A percentile compares a stretch with the other conserved stretches of the same genome.
These are phyloP conservation scores for Gnaphalium uliginosum DNA, from an alignment of 129 eudicot genomes.

Conservation along the genomic window DNA sequence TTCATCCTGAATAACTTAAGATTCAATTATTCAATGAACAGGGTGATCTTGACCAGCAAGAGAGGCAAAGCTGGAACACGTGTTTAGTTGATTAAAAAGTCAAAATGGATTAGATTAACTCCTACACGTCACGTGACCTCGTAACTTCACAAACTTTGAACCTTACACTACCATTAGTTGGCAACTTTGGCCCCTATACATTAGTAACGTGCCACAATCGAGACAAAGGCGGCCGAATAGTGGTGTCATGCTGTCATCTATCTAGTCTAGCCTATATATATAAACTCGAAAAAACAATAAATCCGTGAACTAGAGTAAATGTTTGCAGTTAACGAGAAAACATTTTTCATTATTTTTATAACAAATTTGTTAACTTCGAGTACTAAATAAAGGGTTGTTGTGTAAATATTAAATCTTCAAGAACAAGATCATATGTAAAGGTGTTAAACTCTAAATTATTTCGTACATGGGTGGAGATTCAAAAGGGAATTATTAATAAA, in stretches of 20 bases:
- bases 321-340: background rate
- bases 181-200: background rate
- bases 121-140: constrained; percentile 17
- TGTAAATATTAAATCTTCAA: constrained; percentile 2
- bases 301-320: background rate
- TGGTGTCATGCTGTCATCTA: background rate
- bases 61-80: constrained; percentile 6
- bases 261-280: background rate
- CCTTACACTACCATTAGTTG: background rate
- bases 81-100: constrained; percentile 5
- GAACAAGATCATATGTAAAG: background rate
- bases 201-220: constrained; percentile 1
- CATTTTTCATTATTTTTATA: background rate
- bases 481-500: too few relatives aligned
- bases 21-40: constrained; percentile 2
- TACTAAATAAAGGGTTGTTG: background rate
- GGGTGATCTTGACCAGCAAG: constrained; percentile 1
- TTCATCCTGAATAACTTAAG: constrained; percentile 12
- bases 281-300: background rate
- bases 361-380: background rate
- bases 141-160: background rate
- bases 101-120: constrained; percentile 4
- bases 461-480: too few relatives aligned
- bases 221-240: constrained; percentile 8
- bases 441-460: background rate